Percentiles rank a stretch among this genome's conserved stretches.
phyloP scores from a whole-genome alignment of 2,329 filamentous ascomycete genomes.

The Didymosphaeria variabile region DNA sequence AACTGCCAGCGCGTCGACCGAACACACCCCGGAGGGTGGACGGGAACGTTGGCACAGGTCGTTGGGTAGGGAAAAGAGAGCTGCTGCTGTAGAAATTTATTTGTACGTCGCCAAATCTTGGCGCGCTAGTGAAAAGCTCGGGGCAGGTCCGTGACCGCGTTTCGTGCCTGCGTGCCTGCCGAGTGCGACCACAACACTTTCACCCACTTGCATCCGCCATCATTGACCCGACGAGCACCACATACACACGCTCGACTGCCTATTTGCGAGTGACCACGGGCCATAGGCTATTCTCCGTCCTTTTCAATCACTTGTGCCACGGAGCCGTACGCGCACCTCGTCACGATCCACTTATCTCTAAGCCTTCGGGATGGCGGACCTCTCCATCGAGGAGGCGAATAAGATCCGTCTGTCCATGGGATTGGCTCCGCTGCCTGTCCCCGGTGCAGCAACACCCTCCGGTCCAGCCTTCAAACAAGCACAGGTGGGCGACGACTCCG shows the following conservation, averaged over 20 bases:
- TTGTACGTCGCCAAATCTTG: conserved; percentile 36
- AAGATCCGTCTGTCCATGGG: conserved; percentile 88
- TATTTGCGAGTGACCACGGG: too few species aligned
- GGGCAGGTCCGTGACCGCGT: conserved; percentile 12
- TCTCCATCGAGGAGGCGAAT: conserved; percentile 86
- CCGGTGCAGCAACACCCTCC: conserved; percentile 65
- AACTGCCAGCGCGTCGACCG: conserved; percentile 87
- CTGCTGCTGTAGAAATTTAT: conserved; percentile 33
- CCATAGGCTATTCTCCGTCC: background rate
- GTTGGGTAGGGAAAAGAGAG: conserved; percentile 53
- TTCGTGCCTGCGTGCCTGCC: conserved; percentile 10
- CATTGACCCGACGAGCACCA: background rate
- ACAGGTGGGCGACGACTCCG: conserved; percentile 60
- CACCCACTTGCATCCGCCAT: background rate
- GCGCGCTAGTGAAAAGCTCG: conserved; percentile 27
- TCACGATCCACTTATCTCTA: background rate
- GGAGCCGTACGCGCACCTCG: background rate
- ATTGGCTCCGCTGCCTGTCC: conserved; percentile 87
- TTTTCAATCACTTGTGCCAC: background rate
- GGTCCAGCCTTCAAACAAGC: conserved; percentile 66
- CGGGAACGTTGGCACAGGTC: conserved; percentile 91
- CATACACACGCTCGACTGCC: background rate
- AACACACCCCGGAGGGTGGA: conserved; percentile 62
- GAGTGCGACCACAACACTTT: background rate
- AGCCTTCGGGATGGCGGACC: conserved; percentile 39